Evolutionary conservation across 208 protist genomes (phyloP), one percentile per base, ranked within the genome.

Genomic region (Wallacemonas sp.): DNA sequence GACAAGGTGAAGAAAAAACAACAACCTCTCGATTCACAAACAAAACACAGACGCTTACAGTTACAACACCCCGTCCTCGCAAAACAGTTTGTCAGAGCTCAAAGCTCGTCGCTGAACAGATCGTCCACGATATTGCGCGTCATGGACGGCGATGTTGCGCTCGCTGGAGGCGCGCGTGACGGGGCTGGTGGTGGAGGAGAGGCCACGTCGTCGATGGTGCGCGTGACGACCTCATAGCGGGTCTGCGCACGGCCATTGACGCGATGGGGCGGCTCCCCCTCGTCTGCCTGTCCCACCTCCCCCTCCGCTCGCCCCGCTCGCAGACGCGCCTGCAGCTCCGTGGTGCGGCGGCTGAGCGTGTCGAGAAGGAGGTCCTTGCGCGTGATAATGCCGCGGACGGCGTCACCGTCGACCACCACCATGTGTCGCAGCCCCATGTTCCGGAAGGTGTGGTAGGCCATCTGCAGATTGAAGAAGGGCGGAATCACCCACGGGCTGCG

Each of bases 361-460:
- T 90, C 77, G 11, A 84, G 74, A 14, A 97, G 81, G 11, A 98
- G 75, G 67, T 98, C 93, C 50, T 97, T 95, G 20, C 93, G 88
- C 1, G 93, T 98, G 72, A 98, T 93, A n/a, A 98, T 93, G 31
- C 96, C 93, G 3, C 82, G 66, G 7, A 97, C 87, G 25, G 68
- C 72, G 57, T 94, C 86, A 33, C 84, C 79, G 64, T 96, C 81
- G 20, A 97, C 82, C 31, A 98, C 94, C 2, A 93, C 85, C 84
- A 98, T 84, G 76, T 98, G 94, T 12, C 96, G 92, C 57, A 98
- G 79, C 0, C 94, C 96, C 88, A 98, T 93, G 54, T 78, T 90
- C 28, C 91, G 82, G 66, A 98, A 98, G 10, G 94, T 89, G 42
- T 88, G 74, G 68, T 95, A 97, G 2, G 82, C 79, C 84, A 96